Evolutionary conservation across 2,329 filamentous ascomycete species (phyloP), one percentile per base, ranked within the genome.

Genomic region (Chalaropsis ovoidea): DNA sequence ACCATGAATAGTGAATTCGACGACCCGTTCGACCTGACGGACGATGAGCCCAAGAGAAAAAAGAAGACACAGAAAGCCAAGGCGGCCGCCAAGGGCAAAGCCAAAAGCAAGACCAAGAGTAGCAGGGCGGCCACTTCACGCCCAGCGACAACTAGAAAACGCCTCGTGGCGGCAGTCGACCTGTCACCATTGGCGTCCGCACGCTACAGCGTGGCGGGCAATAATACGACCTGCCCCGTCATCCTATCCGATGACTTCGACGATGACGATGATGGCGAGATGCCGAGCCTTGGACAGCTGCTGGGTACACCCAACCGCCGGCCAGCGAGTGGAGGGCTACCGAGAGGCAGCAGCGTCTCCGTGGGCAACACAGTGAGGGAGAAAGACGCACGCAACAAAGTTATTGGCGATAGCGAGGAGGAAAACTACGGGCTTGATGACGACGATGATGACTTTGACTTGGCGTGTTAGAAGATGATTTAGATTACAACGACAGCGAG

Each of bases 341-440:
- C 27, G 3, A 58, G 3, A 10, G 17, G 27, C 17, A 17, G 24
- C 24, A 27, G 11, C 4, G 13, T 15, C 10, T 19, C 15, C n/a
- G 15, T 22, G 24, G 15, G 22, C 7, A 31, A 58, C 27, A n/a
- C 52, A n/a, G 2, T 27, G 10, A 58, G 27, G 52, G 52, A 35
- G 7, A 58, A 58, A n/a, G 13, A 15, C 10, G 24, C n/a, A 13
- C 17, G 7, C 61, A 35, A 19, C n/a, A 27, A 47, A 47, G 24
- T 17, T 24, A 60, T 66, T 63, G 47, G 17, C 8, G 61, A 61
- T n/a, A 63, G 58, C 19, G 65, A 66, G n/a, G 65, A 62, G 19
- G 61, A 62, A 47, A 62, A 67, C 56, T 67, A 63, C 39, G 65
- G 62, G 42, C 22, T 67, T 43, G 65, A 67, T 43, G 61, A 63